These are phyloP conservation scores for Clavulina sp. DNA, from an alignment of 768 basidiomycete species.

Conservation along the genomic window DNA sequence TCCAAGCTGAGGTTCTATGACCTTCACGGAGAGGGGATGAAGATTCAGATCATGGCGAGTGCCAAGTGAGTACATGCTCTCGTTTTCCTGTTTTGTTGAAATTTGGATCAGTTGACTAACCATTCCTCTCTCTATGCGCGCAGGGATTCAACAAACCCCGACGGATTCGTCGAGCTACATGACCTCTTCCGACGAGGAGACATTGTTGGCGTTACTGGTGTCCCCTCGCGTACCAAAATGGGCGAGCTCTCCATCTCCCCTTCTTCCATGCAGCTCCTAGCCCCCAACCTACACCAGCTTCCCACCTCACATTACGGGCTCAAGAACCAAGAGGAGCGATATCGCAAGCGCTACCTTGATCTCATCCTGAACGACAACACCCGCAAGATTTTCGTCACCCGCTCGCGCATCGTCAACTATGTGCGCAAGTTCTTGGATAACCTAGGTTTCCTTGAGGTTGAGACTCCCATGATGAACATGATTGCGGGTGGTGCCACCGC, in stretches of 20 bases:
- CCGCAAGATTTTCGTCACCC: constrained; percentile 77
- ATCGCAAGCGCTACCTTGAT: constrained; percentile 97
- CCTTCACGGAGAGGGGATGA: constrained; percentile 76
- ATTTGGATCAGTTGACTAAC: neutral
- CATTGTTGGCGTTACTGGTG: constrained; percentile 82
- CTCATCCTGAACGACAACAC: constrained; percentile 86
- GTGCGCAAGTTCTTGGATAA: constrained; percentile 77
- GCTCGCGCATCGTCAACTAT: constrained; percentile 83
- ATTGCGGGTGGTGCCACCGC: constrained; percentile 95
- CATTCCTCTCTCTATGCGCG: no score
- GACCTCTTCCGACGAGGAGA: constrained; percentile 88
- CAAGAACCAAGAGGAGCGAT: constrained; percentile 94
- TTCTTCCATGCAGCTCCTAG: constrained; percentile 63
- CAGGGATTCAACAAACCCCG: constrained; percentile 48
- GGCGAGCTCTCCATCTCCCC: constrained; percentile 88
- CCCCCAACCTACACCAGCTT: constrained; percentile 91
- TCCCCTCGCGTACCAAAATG: constrained; percentile 82
- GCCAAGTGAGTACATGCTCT: constrained; percentile 38
- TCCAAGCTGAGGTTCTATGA: constrained; percentile 89
- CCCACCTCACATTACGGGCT: constrained; percentile 85
- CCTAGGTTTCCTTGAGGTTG: constrained; percentile 85
- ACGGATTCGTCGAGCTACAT: constrained; percentile 52
- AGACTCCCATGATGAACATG: constrained; percentile 96
- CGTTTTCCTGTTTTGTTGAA: neutral
- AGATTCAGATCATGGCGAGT: constrained; percentile 90